phyloP scores from a whole-genome alignment of 805 yeast genomes.

The Jamesozyma hellenica region DNA sequence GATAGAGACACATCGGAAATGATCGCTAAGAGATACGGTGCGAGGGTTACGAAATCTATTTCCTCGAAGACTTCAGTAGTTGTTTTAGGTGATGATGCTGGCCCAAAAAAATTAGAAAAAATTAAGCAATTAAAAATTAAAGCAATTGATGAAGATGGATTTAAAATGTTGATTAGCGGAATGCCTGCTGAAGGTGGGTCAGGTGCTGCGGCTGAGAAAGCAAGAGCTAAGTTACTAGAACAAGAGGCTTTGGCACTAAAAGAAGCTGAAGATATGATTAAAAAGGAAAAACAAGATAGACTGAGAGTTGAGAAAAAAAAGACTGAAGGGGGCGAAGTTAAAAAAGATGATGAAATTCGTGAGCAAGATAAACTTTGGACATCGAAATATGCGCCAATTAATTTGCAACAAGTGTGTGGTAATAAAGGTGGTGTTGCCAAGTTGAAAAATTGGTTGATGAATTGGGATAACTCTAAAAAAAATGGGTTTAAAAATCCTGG shows the following conservation, averaged over 20 bases:
- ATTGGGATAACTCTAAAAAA: constrained; percentile 58
- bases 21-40: constrained; percentile 80
- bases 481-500: constrained; percentile 48
- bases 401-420: constrained; percentile 75
- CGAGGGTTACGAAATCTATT: constrained; percentile 76
- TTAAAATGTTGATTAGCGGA: constrained; percentile 54
- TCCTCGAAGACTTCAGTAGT: constrained; percentile 80
- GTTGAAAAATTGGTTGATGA: constrained; percentile 61
- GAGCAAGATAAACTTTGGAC: constrained; percentile 77
- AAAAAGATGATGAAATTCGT: constrained; percentile 13
- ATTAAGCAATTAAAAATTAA: constrained; percentile 66
- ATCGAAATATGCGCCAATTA: constrained; percentile 78
- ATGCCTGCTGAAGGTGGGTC: constrained; percentile 93
- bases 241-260: constrained; percentile 51
- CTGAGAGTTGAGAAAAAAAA: constrained; percentile 19
- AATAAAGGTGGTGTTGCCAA: constrained; percentile 66
- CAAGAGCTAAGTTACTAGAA: constrained; percentile 54
- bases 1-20: constrained; percentile 68
- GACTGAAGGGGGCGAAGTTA: constrained; percentile 18
- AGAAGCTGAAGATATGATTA: constrained; percentile 40
- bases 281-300: constrained; percentile 35
- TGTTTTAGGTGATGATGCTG: constrained; percentile 92
- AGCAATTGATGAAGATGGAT: constrained; percentile 82
- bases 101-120: constrained; percentile 83
- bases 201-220: constrained; percentile 68